Percentiles rank a stretch among this genome's conserved stretches.
phyloP scores from a whole-genome alignment of 2,329 filamentous ascomycete species.

The Aureobasidium mangrovei region DNA sequence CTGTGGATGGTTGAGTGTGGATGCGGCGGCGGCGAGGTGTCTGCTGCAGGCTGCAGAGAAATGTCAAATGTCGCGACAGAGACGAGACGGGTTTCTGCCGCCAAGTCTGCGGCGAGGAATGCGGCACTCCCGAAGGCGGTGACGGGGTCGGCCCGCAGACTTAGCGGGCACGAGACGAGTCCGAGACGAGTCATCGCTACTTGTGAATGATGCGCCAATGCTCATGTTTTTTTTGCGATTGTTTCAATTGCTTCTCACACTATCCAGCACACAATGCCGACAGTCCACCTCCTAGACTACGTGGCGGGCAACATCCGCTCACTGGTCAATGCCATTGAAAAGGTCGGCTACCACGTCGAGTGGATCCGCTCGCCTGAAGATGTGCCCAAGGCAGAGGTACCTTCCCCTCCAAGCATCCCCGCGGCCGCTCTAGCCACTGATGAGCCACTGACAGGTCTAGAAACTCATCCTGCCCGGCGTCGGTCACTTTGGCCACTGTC shows the following conservation, averaged over 20 bases:
- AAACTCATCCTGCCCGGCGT: slow-evolving; percentile 94
- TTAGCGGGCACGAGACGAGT: too few species aligned
- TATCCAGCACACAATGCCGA: slow-evolving; percentile 50
- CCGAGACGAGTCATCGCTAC: too few species aligned
- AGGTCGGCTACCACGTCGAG: slow-evolving; percentile 83
- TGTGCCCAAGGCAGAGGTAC: slow-evolving; percentile 73
- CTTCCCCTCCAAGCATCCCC: neutral
- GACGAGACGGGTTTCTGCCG: neutral
- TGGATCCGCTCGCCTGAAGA: slow-evolving; percentile 84
- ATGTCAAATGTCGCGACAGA: neutral
- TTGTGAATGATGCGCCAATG: too few species aligned
- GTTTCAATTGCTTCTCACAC: neutral
- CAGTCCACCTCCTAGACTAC: slow-evolving; percentile 75
- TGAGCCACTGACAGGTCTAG: slow-evolving; percentile 38
- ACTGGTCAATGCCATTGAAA: slow-evolving; percentile 94
- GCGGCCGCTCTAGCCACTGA: too few species aligned
- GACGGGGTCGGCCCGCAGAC: too few species aligned
- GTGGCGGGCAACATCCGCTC: slow-evolving; percentile 95
- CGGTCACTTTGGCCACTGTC: slow-evolving; percentile 94
- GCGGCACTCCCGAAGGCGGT: too few species aligned
- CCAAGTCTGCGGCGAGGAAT: too few species aligned
- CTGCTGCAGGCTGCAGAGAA: too few species aligned
- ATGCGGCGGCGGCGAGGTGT: neutral
- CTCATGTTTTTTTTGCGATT: slow-evolving; percentile 1
- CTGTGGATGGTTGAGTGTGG: neutral